Conservation (phyloP, 257 asterid genomes). For the Cordia subcordata region DNA sequence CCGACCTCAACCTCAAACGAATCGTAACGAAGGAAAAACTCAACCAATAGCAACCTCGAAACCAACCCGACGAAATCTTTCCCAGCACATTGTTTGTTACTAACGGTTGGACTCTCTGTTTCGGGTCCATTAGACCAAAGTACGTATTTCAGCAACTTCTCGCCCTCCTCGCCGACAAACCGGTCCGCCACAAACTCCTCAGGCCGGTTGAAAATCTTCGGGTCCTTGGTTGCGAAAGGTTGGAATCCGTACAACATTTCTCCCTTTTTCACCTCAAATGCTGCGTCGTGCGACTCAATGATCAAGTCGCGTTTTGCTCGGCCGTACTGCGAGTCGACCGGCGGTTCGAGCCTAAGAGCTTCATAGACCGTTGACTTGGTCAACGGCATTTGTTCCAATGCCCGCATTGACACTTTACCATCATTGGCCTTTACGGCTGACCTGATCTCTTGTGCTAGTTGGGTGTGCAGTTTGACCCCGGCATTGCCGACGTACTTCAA, state of each 20-base stretch:
- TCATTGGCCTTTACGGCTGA: slow-evolving; percentile 40
- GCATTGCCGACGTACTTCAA: slow-evolving; percentile 71
- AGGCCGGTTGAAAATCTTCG: slow-evolving; percentile 62
- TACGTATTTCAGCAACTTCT: slow-evolving; percentile 57
- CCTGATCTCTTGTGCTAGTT: slow-evolving; percentile 63
- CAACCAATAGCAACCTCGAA: slow-evolving; percentile 68
- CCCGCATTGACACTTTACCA: slow-evolving; percentile 47
- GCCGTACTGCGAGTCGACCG: slow-evolving; percentile 73
- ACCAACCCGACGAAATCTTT: slow-evolving; percentile 80
- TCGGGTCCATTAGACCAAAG: slow-evolving; percentile 92
- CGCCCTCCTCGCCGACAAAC: slow-evolving; percentile 66
- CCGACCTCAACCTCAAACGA: slow-evolving; percentile 65
- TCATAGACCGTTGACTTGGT: slow-evolving; percentile 82
- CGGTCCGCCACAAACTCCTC: slow-evolving; percentile 73
- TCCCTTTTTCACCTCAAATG: slow-evolving; percentile 68
- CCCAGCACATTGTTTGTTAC: slow-evolving; percentile 88
- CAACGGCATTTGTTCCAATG: slow-evolving; percentile 69
- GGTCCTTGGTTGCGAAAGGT: slow-evolving; percentile 81
- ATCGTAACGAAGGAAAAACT: slow-evolving; percentile 81
- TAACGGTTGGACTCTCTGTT: slow-evolving; percentile 38
- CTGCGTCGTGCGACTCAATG: slow-evolving; percentile 69
- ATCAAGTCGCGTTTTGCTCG: slow-evolving; percentile 54
- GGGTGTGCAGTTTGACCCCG: slow-evolving; percentile 53
- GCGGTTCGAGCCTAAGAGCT: slow-evolving; percentile 69
- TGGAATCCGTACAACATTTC: slow-evolving; percentile 72